A percentile compares a stretch with the other conserved stretches of the same genome.
These are phyloP conservation scores for Phialophora macrospora DNA, from an alignment of 2,329 filamentous ascomycete genomes.

Conservation along the genomic window DNA sequence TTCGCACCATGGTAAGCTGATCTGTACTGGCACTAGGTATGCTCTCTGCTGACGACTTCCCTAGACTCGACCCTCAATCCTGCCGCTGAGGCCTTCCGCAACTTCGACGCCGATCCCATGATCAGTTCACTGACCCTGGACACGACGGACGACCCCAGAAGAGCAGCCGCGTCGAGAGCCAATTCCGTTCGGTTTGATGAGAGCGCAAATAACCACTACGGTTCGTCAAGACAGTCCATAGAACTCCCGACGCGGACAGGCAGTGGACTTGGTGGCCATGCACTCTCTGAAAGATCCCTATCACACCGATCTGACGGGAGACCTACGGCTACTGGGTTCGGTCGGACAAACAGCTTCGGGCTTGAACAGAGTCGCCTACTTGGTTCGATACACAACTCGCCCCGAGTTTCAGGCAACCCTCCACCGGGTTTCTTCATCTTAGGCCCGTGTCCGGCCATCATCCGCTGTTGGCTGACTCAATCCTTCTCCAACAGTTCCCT, in stretches of 20 bases:
- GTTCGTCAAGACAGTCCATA: conserved; percentile 79
- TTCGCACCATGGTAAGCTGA: conserved; percentile 77
- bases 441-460: conserved; percentile 88
- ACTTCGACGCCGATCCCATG: conserved; percentile 82
- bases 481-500: conserved; percentile 88
- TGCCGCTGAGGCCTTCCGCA: conserved; percentile 82
- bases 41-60: conserved; percentile 18
- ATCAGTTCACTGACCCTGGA: conserved; percentile 83
- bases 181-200: conserved; percentile 98
- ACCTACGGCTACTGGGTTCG: conserved; percentile 88
- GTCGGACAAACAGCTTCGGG: conserved; percentile 84
- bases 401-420: conserved; percentile 67
- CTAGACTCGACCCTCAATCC: conserved; percentile 79
- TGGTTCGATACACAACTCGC: conserved; percentile 69
- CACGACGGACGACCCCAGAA: conserved; percentile 80
- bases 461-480: conserved; percentile 91
- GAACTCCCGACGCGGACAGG: conserved; percentile 80
- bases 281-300: conserved; percentile 85
- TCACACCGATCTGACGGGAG: conserved; percentile 96
- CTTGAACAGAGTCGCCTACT: conserved; percentile 73
- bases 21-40: background rate
- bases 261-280: conserved; percentile 76
- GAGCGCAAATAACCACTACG: conserved; percentile 90
- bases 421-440: conserved; percentile 84
- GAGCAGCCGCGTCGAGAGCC: conserved; percentile 79